Conservation (phyloP, 371 early-diverging fungal genomes). For the Cladochytrium tenue region DNA sequence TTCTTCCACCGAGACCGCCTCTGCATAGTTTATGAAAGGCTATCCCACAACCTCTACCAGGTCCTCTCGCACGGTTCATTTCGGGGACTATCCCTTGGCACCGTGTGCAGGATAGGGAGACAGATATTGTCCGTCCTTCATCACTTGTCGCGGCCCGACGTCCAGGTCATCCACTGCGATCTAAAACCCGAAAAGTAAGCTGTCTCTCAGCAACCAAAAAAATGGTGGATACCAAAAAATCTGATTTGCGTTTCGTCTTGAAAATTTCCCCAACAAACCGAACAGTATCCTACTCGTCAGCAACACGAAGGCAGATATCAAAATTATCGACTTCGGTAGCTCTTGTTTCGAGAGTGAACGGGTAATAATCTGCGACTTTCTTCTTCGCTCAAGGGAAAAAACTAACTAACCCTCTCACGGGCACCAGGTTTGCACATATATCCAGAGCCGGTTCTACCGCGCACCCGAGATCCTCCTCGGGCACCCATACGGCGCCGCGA, state of each 20-base stretch:
- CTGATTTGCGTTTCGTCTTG: not conserved
- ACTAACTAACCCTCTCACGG: not conserved
- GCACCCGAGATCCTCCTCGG: conserved; percentile 45
- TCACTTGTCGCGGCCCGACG: conserved; percentile 31
- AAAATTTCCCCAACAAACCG: not conserved
- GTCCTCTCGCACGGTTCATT: conserved; percentile 11
- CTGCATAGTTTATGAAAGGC: conserved; percentile 65
- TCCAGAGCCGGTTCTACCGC: conserved; percentile 42
- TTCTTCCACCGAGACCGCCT: conserved; percentile 30
- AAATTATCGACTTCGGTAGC: conserved; percentile 61
- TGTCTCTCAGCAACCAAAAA: conserved; percentile 4
- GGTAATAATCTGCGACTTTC: conserved; percentile 10
- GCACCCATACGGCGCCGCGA: conserved; percentile 24
- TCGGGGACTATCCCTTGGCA: conserved; percentile 19
- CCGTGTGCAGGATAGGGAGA: conserved; percentile 11
- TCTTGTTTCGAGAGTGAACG: conserved; percentile 34
- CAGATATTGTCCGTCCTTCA: conserved; percentile 29
- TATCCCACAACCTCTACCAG: conserved; percentile 23
- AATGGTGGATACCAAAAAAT: too few species aligned
- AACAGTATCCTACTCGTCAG: conserved; percentile 16
- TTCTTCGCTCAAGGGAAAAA: not conserved
- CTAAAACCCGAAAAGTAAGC: conserved; percentile 53
- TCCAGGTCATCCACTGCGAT: conserved; percentile 53
- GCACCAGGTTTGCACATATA: conserved; percentile 29
- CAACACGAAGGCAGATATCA: conserved; percentile 19